Base-by-base conservation (phyloP, 2,329 filamentous ascomycete genomes). In the Macrophomina phaseolina region DNA sequence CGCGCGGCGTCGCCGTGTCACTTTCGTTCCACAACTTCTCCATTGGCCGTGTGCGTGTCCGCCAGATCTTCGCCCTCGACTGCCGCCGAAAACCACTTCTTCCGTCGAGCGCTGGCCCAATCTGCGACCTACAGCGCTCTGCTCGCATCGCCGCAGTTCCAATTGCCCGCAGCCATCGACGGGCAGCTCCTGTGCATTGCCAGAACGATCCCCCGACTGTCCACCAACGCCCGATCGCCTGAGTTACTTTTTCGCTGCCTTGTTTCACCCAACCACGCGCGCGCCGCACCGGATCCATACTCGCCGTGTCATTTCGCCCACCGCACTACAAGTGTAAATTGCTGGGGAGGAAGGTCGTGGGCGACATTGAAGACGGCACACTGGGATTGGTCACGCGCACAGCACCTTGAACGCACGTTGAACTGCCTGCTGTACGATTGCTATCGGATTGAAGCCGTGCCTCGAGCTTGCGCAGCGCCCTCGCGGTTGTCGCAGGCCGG, bases 231-330 rank as follows among this genome's bases (percentile, higher is more conserved):
- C 58, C 49, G 42, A 49, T 34, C 58, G 58, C 42, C 40, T 4
- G 56, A 30, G 3, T 48, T 61, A 12, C 56, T 36, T 49, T 60
- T 62, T 40, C 58, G 58, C 58, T 36, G 45, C 58, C 58, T 45
- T 62, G 42, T 62, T 62, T 38, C 58, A 48, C 42, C 23, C 40
- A 34, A 36, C 40, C 56, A 61, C 56, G 56, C 56, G 56, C 45
- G 45, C 58, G 28, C 30, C 58, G 42, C 58, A 30, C 58, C 42
- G n/a, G 18, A 38, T 9, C 12, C 58, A n/a, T 23, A 9, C 45
- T 49, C 42, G 58, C 58, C 32, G 58, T 45, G 58, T 62, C 58
- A 49, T 45, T 30, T 36, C n/a, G 55, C 55, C 30, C 40, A 14
- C 34, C 45, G 45, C 58, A 40, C 42, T 45, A 49, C 58, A 28